phyloP scores from a whole-genome alignment of 306 rosid genomes.

The Sechiopsis laciniata region DNA sequence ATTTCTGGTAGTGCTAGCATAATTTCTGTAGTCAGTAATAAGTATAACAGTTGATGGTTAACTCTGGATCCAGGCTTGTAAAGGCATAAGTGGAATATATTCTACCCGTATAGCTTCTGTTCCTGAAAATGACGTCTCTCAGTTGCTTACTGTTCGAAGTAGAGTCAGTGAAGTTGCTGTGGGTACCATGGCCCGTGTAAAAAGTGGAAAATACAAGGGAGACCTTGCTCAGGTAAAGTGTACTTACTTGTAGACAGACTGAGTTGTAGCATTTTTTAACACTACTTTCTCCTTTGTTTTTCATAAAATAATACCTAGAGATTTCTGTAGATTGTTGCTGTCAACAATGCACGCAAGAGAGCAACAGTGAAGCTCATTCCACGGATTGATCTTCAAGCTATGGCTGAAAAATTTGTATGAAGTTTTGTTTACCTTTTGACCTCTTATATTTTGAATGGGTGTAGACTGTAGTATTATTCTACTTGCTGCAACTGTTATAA shows the following conservation, averaged over 20 bases:
- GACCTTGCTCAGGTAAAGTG: slow-evolving; percentile 77
- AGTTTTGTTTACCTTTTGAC: slow-evolving; percentile 17
- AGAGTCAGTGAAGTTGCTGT: slow-evolving; percentile 50
- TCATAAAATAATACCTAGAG: slow-evolving; percentile 23
- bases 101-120: slow-evolving; percentile 56
- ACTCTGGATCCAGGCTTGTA: slow-evolving; percentile 57
- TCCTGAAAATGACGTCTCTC: slow-evolving; percentile 65
- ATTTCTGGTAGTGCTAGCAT: slow-evolving; percentile 15
- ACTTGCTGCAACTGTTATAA: slow-evolving; percentile 12
- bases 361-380: slow-evolving; percentile 86
- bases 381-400: slow-evolving; percentile 70
- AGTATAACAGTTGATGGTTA: slow-evolving; percentile 3
- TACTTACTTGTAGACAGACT: slow-evolving; percentile 18
- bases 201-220: slow-evolving; percentile 87
- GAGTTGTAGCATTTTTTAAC: background rate
- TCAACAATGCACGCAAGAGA: slow-evolving; percentile 51
- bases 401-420: slow-evolving; percentile 89
- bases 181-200: slow-evolving; percentile 86
- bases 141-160: slow-evolving; percentile 47
- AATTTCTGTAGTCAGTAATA: background rate
- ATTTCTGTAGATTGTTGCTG: slow-evolving; percentile 57
- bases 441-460: slow-evolving; percentile 9
- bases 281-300: slow-evolving; percentile 15
- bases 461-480: background rate
- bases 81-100: slow-evolving; percentile 70